These are phyloP conservation scores for Phytopythium delawarense DNA, from an alignment of 352 stramenopile genomes.

Conservation along the genomic window DNA sequence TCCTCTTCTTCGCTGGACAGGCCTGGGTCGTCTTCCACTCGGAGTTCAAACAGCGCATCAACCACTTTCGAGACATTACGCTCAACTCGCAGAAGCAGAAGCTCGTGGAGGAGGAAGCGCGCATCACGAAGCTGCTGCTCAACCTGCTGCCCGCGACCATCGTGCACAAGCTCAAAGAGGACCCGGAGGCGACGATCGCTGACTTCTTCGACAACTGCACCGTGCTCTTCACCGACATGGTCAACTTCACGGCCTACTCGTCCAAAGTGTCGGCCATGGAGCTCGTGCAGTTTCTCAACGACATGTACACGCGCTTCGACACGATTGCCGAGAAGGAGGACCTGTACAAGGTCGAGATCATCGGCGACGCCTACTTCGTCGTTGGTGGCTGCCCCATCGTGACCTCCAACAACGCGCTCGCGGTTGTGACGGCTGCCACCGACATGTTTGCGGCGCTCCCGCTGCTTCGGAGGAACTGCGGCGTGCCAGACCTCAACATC, in stretches of 20 bases:
- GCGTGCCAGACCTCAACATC: slow-evolving; percentile 77
- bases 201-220: slow-evolving; percentile 86
- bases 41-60: slow-evolving; percentile 86
- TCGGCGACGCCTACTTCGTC: slow-evolving; percentile 87
- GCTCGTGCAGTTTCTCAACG: slow-evolving; percentile 87
- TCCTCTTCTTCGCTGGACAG: slow-evolving; percentile 76
- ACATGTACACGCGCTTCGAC: slow-evolving; percentile 88
- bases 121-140: slow-evolving; percentile 73
- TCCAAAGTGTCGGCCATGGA: slow-evolving; percentile 80
- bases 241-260: slow-evolving; percentile 84
- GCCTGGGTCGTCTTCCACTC: slow-evolving; percentile 85
- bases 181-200: slow-evolving; percentile 71
- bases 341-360: slow-evolving; percentile 90
- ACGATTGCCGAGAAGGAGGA: slow-evolving; percentile 80
- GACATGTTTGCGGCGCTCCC: slow-evolving; percentile 70
- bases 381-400: slow-evolving; percentile 65
- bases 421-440: slow-evolving; percentile 68
- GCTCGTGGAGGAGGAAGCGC: slow-evolving; percentile 71
- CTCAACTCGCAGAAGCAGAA: slow-evolving; percentile 84
- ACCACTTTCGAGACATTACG: slow-evolving; percentile 80
- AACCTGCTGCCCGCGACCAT: slow-evolving; percentile 83
- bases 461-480: slow-evolving; percentile 63
- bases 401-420: slow-evolving; percentile 56
- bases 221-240: slow-evolving; percentile 84
- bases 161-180: slow-evolving; percentile 80